phyloP scores from a whole-genome alignment of 2,329 filamentous ascomycete genomes.

The Alternaria ethzedia region DNA sequence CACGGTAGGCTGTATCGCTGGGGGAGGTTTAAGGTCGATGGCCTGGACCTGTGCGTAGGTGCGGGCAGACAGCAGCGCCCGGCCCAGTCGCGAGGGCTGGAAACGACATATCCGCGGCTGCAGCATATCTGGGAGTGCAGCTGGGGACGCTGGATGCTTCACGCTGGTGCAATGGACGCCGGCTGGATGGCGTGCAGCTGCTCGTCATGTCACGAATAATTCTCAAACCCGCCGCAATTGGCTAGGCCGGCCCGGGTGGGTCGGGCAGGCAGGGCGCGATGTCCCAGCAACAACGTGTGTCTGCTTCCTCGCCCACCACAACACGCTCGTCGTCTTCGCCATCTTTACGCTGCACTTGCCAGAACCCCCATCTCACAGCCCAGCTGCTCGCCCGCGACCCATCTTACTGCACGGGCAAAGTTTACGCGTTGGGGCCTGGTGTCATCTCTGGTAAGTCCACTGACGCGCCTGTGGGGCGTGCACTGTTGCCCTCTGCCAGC shows the following conservation, averaged over 20 bases:
- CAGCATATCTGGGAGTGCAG: conserved; percentile 59
- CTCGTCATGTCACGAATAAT: conserved; percentile 34
- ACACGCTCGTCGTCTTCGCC: conserved; percentile 16
- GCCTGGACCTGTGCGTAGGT: conserved; percentile 58
- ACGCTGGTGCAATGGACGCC: conserved; percentile 25
- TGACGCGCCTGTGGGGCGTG: conserved; percentile 44
- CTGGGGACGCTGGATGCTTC: conserved; percentile 20
- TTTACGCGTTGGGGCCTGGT: conserved; percentile 31
- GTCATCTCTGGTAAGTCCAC: conserved; percentile 32
- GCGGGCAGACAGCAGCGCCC: conserved; percentile 56
- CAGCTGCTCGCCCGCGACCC: conserved; percentile 1
- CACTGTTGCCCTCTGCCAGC: conserved; percentile 38
- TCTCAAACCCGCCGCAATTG: conserved; percentile 35
- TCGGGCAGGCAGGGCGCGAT: conserved; percentile 20
- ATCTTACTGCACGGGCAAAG: conserved; percentile 11
- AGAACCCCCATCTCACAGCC: background rate
- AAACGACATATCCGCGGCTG: conserved; percentile 68
- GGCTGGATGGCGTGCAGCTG: conserved; percentile 28
- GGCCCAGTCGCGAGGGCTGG: conserved; percentile 57
- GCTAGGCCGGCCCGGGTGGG: conserved; percentile 27
- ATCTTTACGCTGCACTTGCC: conserved; percentile 21
- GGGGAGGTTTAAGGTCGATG: conserved; percentile 44
- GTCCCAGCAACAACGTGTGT: conserved; percentile 24
- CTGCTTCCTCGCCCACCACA: conserved; percentile 17
- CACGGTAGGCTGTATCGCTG: conserved; percentile 42